Evolutionary conservation across 2,329 filamentous ascomycete species (phyloP).

Genomic region (Aaosphaeria pasadenensis): DNA sequence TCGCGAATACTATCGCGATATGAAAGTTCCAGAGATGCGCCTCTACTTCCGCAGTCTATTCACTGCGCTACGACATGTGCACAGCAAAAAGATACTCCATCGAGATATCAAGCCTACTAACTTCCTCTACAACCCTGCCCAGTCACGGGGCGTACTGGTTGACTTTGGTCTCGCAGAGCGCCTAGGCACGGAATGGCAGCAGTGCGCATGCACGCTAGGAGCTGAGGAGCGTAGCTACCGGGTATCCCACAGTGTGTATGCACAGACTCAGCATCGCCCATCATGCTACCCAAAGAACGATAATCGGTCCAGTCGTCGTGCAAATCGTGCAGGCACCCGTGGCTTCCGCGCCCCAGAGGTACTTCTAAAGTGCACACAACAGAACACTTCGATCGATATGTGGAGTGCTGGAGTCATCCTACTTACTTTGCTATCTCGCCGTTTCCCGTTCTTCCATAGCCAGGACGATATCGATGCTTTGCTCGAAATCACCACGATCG

Average conservation of each 20-base stretch:
- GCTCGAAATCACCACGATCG: slow-evolving; percentile 96
- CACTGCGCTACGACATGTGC: slow-evolving; percentile 77
- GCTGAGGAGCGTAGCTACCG: slow-evolving; percentile 58
- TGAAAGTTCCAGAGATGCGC: slow-evolving; percentile 81
- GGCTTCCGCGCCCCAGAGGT: slow-evolving; percentile 97
- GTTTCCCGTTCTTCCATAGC: slow-evolving; percentile 98
- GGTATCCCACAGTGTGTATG: slow-evolving; percentile 58
- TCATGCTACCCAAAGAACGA: slow-evolving; percentile 86
- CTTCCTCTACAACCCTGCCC: slow-evolving; percentile 84
- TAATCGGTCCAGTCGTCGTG: slow-evolving; percentile 79
- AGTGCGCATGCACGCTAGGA: slow-evolving; percentile 75
- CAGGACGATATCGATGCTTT: slow-evolving; percentile 97
- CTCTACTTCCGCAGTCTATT: slow-evolving; percentile 89
- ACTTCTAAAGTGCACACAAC: slow-evolving; percentile 92
- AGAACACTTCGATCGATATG: slow-evolving; percentile 88
- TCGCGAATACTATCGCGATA: slow-evolving; percentile 86
- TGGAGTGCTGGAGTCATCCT: slow-evolving; percentile 98
- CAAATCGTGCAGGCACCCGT: slow-evolving; percentile 90
- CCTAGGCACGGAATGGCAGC: slow-evolving; percentile 67
- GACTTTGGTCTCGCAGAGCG: slow-evolving; percentile 95
- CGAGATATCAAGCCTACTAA: slow-evolving; percentile 98
- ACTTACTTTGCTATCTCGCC: slow-evolving; percentile 84
- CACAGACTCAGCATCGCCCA: slow-evolving; percentile 49
- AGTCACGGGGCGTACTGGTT: slow-evolving; percentile 85
- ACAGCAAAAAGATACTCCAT: slow-evolving; percentile 81